A percentile compares a stretch with the other conserved stretches of the same genome.
Evolutionary conservation across 1,284 basidiomycete genomes (phyloP).

Genomic region (Thecaphora frezii): DNA sequence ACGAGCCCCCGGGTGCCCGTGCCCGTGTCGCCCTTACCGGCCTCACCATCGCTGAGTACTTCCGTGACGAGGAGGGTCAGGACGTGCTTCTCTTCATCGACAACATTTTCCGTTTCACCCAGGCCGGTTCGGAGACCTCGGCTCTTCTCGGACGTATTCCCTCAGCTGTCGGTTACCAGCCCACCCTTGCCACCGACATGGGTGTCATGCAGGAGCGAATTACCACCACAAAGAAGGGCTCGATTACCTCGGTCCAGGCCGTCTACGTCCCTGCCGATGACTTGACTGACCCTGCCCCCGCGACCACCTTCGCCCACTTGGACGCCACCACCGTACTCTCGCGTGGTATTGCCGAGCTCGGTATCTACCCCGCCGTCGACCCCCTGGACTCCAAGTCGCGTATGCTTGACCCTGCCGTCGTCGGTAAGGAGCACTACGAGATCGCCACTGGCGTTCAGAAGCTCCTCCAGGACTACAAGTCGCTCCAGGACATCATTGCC

Average conservation of each 20-base stretch:
- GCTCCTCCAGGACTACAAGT: slow-evolving; percentile 99
- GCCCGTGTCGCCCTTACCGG: slow-evolving; percentile 99
- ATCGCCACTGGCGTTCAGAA: slow-evolving; percentile 94
- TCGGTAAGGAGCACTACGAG: slow-evolving; percentile 88
- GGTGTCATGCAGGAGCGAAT: slow-evolving; percentile 99
- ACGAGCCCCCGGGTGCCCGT: slow-evolving; percentile 99
- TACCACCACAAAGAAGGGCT: slow-evolving; percentile 99
- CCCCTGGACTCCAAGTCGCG: slow-evolving; percentile 98
- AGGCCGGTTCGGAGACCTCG: slow-evolving; percentile 99
- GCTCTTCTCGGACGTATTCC: slow-evolving; percentile 99
- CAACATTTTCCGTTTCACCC: slow-evolving; percentile 92
- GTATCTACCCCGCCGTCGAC: slow-evolving; percentile 99
- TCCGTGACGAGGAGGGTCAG: slow-evolving; percentile 99
- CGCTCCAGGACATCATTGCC: slow-evolving; percentile 79
- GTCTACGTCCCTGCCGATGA: slow-evolving; percentile 99
- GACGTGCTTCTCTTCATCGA: slow-evolving; percentile 99
- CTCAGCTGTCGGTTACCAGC: slow-evolving; percentile 99
- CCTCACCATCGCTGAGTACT: slow-evolving; percentile 98
- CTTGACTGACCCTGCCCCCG: slow-evolving; percentile 99
- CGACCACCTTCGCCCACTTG: slow-evolving; percentile 99
- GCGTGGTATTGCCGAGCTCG: slow-evolving; percentile 97
- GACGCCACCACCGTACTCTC: slow-evolving; percentile 98
- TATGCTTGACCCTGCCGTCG: slow-evolving; percentile 98
- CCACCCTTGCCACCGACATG: slow-evolving; percentile 98
- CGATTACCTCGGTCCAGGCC: slow-evolving; percentile 98